These are phyloP conservation scores for Rhodosporidiobolus odoratus DNA, from an alignment of 768 basidiomycete species.

Conservation along the genomic window DNA sequence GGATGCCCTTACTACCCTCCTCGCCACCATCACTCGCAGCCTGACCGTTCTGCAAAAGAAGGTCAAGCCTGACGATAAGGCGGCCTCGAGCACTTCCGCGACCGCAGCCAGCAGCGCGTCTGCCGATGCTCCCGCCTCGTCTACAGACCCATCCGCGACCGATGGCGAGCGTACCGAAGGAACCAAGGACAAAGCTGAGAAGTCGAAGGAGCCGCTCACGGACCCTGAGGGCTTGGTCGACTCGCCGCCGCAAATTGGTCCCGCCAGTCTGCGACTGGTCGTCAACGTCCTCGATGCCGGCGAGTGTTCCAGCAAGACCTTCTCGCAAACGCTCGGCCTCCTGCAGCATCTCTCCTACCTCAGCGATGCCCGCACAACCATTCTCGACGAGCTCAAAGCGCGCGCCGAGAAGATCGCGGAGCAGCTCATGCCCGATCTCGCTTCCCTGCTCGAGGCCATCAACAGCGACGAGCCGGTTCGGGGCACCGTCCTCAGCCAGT, in stretches of 20 bases:
- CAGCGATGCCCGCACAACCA: constrained; percentile 78
- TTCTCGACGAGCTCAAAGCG: constrained; percentile 76
- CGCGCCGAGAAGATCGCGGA: constrained; percentile 86
- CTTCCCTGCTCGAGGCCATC: constrained; percentile 64
- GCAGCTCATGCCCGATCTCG: constrained; percentile 66
- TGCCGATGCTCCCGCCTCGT: background rate
- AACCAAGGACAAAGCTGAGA: constrained; percentile 10
- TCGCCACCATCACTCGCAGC: constrained; percentile 83
- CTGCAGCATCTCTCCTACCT: constrained; percentile 89
- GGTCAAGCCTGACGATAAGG: constrained; percentile 17
- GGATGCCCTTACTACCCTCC: constrained; percentile 81
- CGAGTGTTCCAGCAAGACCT: constrained; percentile 93
- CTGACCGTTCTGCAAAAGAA: constrained; percentile 55
- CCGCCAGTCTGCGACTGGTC: constrained; percentile 75
- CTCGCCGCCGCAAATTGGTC: constrained; percentile 76
- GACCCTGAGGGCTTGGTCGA: constrained; percentile 51
- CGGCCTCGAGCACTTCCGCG: too few species aligned
- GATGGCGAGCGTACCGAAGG: background rate
- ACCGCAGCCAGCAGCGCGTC: background rate
- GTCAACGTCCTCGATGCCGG: constrained; percentile 97
- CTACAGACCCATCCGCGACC: background rate
- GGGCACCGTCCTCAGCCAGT: constrained; percentile 59
- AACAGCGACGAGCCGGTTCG: constrained; percentile 45
- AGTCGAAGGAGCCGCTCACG: constrained; percentile 47
- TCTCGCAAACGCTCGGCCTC: constrained; percentile 82